These are phyloP conservation scores for Aspergillus sparsus DNA, from an alignment of 495 filamentous ascomycete species.

Conservation along the genomic window DNA sequence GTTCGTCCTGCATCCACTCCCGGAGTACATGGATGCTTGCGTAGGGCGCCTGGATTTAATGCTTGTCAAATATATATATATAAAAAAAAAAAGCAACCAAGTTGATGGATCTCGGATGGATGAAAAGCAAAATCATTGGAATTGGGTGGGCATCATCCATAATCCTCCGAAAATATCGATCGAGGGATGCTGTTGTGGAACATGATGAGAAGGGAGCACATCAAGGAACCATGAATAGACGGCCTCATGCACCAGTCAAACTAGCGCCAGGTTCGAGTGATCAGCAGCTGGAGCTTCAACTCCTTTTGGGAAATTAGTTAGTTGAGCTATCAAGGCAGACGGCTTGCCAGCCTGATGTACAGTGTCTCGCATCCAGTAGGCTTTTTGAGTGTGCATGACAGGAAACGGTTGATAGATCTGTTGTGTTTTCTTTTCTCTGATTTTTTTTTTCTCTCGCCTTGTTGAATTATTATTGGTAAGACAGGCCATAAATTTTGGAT, in stretches of 20 bases:
- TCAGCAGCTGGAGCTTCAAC: slow-evolving; percentile 13
- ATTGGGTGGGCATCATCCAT: not conserved
- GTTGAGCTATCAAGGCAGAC: not conserved
- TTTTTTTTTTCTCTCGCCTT: not conserved
- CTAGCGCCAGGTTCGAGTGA: slow-evolving; percentile 12
- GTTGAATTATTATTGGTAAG: not conserved
- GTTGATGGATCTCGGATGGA: not conserved
- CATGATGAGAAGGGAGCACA: slow-evolving; percentile 12
- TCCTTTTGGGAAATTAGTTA: too few relatives aligned
- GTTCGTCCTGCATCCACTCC: slow-evolving; percentile 11
- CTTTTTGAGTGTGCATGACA: not conserved
- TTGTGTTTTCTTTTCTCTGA: not conserved
- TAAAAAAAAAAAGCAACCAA: not conserved
- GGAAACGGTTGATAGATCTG: not conserved
- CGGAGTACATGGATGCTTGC: too few relatives aligned
- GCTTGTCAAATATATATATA: not conserved
- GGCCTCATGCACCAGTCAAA: not conserved
- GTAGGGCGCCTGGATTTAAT: not conserved
- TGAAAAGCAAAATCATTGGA: slow-evolving; percentile 1
- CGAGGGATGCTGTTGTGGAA: slow-evolving; percentile 11
- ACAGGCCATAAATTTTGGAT: not conserved
- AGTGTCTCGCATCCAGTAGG: not conserved
- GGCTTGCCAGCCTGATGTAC: not conserved
- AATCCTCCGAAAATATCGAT: not conserved
- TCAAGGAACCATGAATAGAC: not conserved